A percentile compares a stretch with the other conserved stretches of the same genome.
Evolutionary conservation across 1,139 yeast species (phyloP).

Genomic region (Meyerozyma carpophila): DNA sequence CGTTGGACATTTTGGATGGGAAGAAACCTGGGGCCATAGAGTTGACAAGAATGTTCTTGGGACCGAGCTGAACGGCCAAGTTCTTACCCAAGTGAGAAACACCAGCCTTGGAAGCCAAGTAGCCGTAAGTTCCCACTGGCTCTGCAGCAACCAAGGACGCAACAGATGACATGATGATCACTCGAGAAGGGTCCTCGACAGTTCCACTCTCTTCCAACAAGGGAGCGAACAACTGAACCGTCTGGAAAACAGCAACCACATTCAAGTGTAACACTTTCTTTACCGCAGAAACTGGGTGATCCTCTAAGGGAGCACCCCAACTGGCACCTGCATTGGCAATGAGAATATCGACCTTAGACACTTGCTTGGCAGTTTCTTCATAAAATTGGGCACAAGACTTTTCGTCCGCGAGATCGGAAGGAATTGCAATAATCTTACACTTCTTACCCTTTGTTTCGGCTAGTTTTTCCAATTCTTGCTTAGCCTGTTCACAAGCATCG

Average conservation of each 20-base stretch:
- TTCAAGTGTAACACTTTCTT: conserved; percentile 63
- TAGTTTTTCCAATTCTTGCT: conserved; percentile 41
- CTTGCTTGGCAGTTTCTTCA: conserved; percentile 35
- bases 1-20: conserved; percentile 74
- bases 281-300: conserved; percentile 59
- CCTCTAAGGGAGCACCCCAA: conserved; percentile 67
- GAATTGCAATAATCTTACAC: conserved; percentile 42
- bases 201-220: conserved; percentile 52
- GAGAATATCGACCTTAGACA: conserved; percentile 52
- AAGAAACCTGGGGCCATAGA: conserved; percentile 75
- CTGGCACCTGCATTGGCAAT: conserved; percentile 79
- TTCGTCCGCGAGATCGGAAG: conserved; percentile 56
- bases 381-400: conserved; percentile 46
- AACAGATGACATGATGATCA: conserved; percentile 64
- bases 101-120: conserved; percentile 74
- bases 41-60: conserved; percentile 62
- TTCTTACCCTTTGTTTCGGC: conserved; percentile 29
- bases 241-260: conserved; percentile 64
- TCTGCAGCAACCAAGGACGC: conserved; percentile 43
- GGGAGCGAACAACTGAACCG: conserved; percentile 60
- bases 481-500: conserved; percentile 60
- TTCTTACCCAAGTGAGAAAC: conserved; percentile 65
- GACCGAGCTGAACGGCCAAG: conserved; percentile 61
- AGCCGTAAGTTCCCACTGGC: conserved; percentile 56
- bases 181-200: conserved; percentile 57